These are phyloP conservation scores for Drechslerella dactyloides DNA, from an alignment of 2,329 filamentous ascomycete species.

Conservation along the genomic window DNA sequence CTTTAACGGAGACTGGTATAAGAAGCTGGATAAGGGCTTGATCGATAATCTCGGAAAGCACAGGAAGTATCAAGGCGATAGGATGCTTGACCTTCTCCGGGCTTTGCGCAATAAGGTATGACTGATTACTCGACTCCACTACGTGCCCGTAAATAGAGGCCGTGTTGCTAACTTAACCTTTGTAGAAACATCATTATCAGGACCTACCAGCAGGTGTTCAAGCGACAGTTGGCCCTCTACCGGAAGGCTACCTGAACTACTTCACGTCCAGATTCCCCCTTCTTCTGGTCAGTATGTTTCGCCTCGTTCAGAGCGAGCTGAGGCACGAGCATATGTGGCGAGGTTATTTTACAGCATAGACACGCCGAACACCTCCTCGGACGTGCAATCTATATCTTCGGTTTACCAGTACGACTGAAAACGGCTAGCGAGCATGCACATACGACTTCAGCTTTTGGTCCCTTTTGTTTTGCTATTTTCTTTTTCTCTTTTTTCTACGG, in stretches of 20 bases:
- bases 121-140: background rate
- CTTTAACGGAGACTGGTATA: slow-evolving; percentile 77
- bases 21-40: slow-evolving; percentile 56
- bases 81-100: slow-evolving; percentile 82
- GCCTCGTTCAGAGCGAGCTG: slow-evolving; percentile 56
- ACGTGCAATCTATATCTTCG: slow-evolving; percentile 33
- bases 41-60: slow-evolving; percentile 51
- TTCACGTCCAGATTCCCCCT: slow-evolving; percentile 82
- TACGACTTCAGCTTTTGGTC: slow-evolving; percentile 11
- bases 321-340: slow-evolving; percentile 33
- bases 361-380: slow-evolving; percentile 4
- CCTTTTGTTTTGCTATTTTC: slow-evolving; percentile 14
- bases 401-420: slow-evolving; percentile 31
- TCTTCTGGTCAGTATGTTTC: slow-evolving; percentile 66
- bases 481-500: slow-evolving; percentile 13
- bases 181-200: slow-evolving; percentile 85
- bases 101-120: slow-evolving; percentile 81
- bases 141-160: background rate
- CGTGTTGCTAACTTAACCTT: slow-evolving; percentile 4
- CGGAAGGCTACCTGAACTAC: slow-evolving; percentile 81
- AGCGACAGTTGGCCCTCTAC: slow-evolving; percentile 72
- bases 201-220: slow-evolving; percentile 86
- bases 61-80: slow-evolving; percentile 73
- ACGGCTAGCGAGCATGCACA: slow-evolving; percentile 32
- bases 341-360: slow-evolving; percentile 45